These are phyloP conservation scores for Fusarium mundagurra DNA, from an alignment of 2,329 filamentous ascomycete genomes.

Conservation along the genomic window DNA sequence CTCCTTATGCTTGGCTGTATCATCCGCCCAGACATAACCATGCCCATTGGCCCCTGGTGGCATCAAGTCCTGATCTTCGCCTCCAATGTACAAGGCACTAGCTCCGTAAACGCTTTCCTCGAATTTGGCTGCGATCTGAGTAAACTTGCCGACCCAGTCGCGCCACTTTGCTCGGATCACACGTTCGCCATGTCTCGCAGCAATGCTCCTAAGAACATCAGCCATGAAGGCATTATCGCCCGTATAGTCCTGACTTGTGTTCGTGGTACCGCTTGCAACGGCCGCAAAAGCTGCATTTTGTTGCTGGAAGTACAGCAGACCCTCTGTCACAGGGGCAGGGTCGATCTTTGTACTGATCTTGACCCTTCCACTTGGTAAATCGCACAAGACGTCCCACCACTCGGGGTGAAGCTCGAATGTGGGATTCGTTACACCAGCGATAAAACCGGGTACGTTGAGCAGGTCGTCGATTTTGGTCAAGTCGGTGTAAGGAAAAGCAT, in stretches of 20 bases:
- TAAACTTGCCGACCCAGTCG: conserved; percentile 94
- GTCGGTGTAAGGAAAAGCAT: conserved; percentile 98
- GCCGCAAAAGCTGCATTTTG: conserved; percentile 70
- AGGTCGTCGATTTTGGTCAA: conserved; percentile 97
- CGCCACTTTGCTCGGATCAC: conserved; percentile 93
- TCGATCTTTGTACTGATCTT: conserved; percentile 94
- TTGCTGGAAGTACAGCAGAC: conserved; percentile 86
- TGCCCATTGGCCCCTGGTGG: conserved; percentile 76
- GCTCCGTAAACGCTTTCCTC: conserved; percentile 96
- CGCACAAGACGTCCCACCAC: conserved; percentile 98
- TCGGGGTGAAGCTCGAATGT: conserved; percentile 94
- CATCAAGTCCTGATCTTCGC: conserved; percentile 72
- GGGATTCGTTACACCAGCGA: conserved; percentile 96
- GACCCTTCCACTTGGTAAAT: conserved; percentile 89
- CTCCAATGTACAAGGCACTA: conserved; percentile 86
- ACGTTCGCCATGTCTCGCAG: conserved; percentile 86
- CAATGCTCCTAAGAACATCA: conserved; percentile 83
- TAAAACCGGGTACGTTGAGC: conserved; percentile 94
- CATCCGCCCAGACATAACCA: conserved; percentile 94
- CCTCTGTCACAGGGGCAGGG: conserved; percentile 81
- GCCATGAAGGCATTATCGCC: conserved; percentile 92
- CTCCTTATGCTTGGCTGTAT: conserved; percentile 81
- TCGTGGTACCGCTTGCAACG: conserved; percentile 55
- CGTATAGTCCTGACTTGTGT: conserved; percentile 72
- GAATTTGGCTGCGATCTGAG: conserved; percentile 89